These are phyloP conservation scores for Lanmaoa pseudosensibilis DNA, from an alignment of 768 basidiomycete genomes.

Conservation along the genomic window DNA sequence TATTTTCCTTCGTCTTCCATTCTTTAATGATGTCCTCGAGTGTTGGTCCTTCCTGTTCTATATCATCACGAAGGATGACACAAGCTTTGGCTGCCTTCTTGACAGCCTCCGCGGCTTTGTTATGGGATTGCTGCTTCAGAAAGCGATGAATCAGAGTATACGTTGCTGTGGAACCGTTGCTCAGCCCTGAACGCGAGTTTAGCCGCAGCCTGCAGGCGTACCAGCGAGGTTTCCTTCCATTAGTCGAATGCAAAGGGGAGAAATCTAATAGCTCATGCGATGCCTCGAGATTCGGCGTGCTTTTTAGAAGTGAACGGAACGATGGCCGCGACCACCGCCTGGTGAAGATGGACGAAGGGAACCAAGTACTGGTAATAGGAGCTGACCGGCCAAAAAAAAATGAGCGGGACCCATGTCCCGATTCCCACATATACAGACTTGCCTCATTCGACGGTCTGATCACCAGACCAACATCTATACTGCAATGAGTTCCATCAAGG, in stretches of 20 bases:
- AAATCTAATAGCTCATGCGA: constrained; percentile 2
- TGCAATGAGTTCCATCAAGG: constrained; percentile 70
- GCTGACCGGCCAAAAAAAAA: too few relatives aligned
- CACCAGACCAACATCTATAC: not conserved
- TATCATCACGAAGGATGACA: constrained; percentile 58
- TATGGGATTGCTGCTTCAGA: constrained; percentile 61
- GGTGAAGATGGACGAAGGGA: not conserved
- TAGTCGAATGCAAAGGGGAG: not conserved
- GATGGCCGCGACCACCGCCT: not conserved
- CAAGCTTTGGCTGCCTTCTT: constrained; percentile 70
- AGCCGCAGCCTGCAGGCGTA: constrained; percentile 32
- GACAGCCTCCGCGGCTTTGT: constrained; percentile 69
- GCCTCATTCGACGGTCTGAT: not conserved
- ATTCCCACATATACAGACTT: constrained; percentile 20
- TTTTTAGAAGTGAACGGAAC: not conserved
- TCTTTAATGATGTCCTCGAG: constrained; percentile 65
- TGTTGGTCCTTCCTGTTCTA: constrained; percentile 47
- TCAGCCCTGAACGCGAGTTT: constrained; percentile 12
- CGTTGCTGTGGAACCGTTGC: constrained; percentile 47
- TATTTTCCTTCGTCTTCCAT: constrained; percentile 51
- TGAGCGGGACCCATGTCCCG: too few relatives aligned
- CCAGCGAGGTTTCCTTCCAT: constrained; percentile 57
- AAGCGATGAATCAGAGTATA: constrained; percentile 79
- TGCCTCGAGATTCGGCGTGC: not conserved
- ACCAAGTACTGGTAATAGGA: too few relatives aligned